Percentiles rank a stretch among this genome's conserved stretches.
phyloP scores from a whole-genome alignment of 257 asterid genomes.

The Solanum pinnatisectum region DNA sequence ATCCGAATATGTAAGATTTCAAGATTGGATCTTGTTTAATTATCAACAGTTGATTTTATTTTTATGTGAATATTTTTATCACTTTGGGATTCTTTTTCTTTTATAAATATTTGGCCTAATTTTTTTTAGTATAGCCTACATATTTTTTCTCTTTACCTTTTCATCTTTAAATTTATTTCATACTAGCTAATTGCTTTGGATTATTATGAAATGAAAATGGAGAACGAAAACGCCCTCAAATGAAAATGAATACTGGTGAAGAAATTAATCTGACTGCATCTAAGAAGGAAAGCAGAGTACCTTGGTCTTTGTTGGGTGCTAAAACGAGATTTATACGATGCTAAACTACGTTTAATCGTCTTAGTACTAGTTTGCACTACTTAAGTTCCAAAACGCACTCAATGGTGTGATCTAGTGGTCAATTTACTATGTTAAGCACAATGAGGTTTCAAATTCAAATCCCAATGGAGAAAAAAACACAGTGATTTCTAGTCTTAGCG shows the following conservation, averaged over 20 bases:
- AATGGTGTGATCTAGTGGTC: neutral
- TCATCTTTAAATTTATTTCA: neutral
- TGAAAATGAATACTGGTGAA: neutral
- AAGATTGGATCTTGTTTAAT: neutral
- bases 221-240: neutral
- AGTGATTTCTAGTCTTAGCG: neutral
- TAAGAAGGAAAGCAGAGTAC: neutral
- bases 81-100: neutral
- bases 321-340: neutral
- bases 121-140: neutral
- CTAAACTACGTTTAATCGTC: neutral
- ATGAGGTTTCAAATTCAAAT: neutral
- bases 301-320: neutral
- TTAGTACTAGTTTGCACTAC: neutral
- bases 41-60: neutral
- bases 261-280: neutral
- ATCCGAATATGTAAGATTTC: neutral
- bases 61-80: neutral
- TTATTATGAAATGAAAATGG: neutral
- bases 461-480: neutral
- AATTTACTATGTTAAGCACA: neutral
- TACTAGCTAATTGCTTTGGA: neutral
- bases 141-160: neutral
- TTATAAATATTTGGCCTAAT: neutral
- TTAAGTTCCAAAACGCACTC: neutral